Base-by-base conservation (phyloP, 1,284 basidiomycete genomes). In the Puccinia hordei region DNA sequence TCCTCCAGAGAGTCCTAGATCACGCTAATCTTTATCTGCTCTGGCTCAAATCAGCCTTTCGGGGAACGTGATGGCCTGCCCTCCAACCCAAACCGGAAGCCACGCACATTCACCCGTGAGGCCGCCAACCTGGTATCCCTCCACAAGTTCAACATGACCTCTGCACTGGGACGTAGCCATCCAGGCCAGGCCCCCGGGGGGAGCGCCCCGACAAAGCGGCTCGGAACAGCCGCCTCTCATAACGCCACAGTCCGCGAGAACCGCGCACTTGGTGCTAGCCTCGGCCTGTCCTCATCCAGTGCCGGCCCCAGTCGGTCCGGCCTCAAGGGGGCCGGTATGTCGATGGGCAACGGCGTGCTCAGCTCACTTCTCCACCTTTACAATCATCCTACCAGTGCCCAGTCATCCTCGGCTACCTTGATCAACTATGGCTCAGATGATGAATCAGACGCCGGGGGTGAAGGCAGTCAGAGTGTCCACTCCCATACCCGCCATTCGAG, bases 41-140 rank as follows among this genome's bases (percentile, higher is more conserved):
- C 38, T 27, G 30, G 30, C 24, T 33, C 27, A 15, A 24, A 38
- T 59, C 72, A 80, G 77, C 77, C 77, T 24, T 80, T 80, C 49
- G 77, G 77, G 13, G 77, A 80, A 65, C 66, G 57, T 41, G 77
- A 80, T 65, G 77, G 77, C 44, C 51, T 80, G 33, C 77, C 77
- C n/a, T 72, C 77, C 4, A 73, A 80, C 66, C 66, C 77, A 12
- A 72, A 73, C 57, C 77, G 55, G 15, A 55, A 68, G 46, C 77
- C 77, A 24, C 22, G 77, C 24, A 80, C 77, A 17, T 80, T 80
- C 68, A 80, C 77, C 13, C 66, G 77, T 27, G 77, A 80, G 55
- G 77, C 77, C 2, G 77, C 77, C n/a, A 73, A 80, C 22, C 55
- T 80, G 30, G 77, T 80, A 4, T 80, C 77, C 15, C 44, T 80